Conservation (phyloP, 1,139 yeast genomes). For the Candida sanyaensis region DNA sequence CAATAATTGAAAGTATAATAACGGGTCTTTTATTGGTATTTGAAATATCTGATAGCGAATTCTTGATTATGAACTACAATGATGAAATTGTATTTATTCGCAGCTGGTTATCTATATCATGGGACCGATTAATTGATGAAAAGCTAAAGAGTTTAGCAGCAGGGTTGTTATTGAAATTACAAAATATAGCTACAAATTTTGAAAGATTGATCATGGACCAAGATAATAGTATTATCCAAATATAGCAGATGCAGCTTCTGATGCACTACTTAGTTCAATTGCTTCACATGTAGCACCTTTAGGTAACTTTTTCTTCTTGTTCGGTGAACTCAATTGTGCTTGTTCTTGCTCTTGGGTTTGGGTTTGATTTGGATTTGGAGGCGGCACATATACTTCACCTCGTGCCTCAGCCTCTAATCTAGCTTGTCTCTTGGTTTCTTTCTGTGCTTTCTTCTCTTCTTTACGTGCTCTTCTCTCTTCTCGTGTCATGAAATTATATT, state of each 20-base stretch:
- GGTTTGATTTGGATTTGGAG: too few species aligned
- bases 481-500: conserved; percentile 1
- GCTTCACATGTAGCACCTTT: conserved; percentile 2
- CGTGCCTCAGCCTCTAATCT: background rate
- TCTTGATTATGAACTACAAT: conserved; percentile 28
- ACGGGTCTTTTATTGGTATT: conserved; percentile 49
- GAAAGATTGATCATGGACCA: conserved; percentile 19
- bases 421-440: conserved; percentile 2
- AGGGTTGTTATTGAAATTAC: conserved; percentile 44
- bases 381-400: conserved; percentile 1
- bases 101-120: conserved; percentile 40
- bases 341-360: background rate
- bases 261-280: conserved; percentile 3
- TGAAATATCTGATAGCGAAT: conserved; percentile 45
- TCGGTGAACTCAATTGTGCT: background rate
- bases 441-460: conserved; percentile 5
- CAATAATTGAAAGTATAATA: conserved; percentile 45
- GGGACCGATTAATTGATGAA: conserved; percentile 51
- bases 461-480: conserved; percentile 11
- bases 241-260: conserved; percentile 1
- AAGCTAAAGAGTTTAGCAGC: conserved; percentile 51
- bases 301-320: background rate
- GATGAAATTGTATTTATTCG: conserved; percentile 34
- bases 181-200: conserved; percentile 22
- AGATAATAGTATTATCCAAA: conserved; percentile 15